Evolutionary conservation across 768 basidiomycete genomes (phyloP).

Genomic region (Calocera cornea): DNA sequence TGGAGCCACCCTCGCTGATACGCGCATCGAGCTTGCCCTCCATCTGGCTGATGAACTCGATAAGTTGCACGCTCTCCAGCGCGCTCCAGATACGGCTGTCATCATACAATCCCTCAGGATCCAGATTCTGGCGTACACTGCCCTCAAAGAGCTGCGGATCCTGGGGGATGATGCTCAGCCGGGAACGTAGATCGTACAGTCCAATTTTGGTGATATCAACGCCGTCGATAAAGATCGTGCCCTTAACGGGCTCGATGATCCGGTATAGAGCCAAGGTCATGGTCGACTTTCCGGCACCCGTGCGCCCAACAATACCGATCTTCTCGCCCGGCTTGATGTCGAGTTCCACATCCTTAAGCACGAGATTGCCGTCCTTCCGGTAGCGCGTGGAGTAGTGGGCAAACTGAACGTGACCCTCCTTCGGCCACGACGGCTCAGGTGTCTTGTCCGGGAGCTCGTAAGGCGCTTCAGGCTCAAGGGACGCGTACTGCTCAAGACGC

Average conservation of each 20-base stretch:
- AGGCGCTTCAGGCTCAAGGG: conserved; percentile 60
- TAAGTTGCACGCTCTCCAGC: conserved; percentile 56
- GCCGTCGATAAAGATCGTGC: conserved; percentile 57
- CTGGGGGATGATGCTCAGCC: conserved; percentile 79
- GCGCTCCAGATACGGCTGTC: conserved; percentile 84
- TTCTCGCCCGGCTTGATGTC: conserved; percentile 63
- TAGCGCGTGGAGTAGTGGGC: conserved; percentile 64
- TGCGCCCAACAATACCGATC: conserved; percentile 78
- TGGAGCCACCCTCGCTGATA: conserved; percentile 66
- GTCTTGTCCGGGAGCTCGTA: conserved; percentile 48
- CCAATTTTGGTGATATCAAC: conserved; percentile 67
- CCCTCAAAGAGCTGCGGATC: conserved; percentile 47
- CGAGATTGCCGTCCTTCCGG: conserved; percentile 62
- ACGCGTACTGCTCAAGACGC: conserved; percentile 69
- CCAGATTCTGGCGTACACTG: conserved; percentile 73
- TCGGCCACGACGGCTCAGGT: conserved; percentile 54
- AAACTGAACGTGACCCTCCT: conserved; percentile 59
- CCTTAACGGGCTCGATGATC: conserved; percentile 55
- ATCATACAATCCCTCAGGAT: conserved; percentile 58
- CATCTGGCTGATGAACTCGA: conserved; percentile 50
- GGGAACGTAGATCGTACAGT: conserved; percentile 58
- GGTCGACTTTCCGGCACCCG: conserved; percentile 36
- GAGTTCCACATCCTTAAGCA: conserved; percentile 63
- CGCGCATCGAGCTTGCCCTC: conserved; percentile 56
- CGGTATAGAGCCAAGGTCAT: conserved; percentile 50